These are phyloP conservation scores for Monosporascus cannonballus DNA, from an alignment of 2,329 filamentous ascomycete species.

Conservation along the genomic window DNA sequence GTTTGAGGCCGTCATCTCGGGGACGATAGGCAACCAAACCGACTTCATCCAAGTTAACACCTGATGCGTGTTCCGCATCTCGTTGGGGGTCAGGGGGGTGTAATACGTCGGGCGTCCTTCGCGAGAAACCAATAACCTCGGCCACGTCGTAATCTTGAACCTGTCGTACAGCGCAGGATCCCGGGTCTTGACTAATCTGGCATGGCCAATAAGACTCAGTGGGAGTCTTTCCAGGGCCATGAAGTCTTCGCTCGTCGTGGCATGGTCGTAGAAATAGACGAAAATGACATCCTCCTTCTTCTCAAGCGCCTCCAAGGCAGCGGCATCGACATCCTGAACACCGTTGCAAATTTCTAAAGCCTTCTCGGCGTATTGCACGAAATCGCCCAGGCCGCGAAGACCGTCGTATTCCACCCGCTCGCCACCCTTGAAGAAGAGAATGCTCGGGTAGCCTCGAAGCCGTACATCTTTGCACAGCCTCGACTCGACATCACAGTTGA, in stretches of 20 bases:
- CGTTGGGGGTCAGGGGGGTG: conserved; percentile 75
- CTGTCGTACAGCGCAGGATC: conserved; percentile 68
- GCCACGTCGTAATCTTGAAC: conserved; percentile 96
- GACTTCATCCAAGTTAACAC: conserved; percentile 91
- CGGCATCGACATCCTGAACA: conserved; percentile 74
- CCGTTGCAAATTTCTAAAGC: conserved; percentile 72
- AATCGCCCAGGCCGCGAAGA: conserved; percentile 83
- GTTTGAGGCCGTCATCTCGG: conserved; percentile 86
- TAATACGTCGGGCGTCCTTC: conserved; percentile 91
- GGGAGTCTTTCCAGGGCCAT: conserved; percentile 79
- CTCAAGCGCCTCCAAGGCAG: conserved; percentile 73
- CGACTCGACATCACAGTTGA: conserved; percentile 85
- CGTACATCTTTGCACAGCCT: conserved; percentile 88
- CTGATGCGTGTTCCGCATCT: conserved; percentile 82
- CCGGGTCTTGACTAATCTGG: conserved; percentile 86
- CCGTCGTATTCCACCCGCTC: conserved; percentile 92
- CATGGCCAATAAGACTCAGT: conserved; percentile 83
- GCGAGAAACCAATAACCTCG: conserved; percentile 81
- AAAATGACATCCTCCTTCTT: conserved; percentile 94
- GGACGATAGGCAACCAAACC: conserved; percentile 93
- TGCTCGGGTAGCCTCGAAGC: conserved; percentile 76
- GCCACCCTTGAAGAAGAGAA: conserved; percentile 86
- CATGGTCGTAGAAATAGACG: conserved; percentile 95
- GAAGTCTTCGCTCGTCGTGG: conserved; percentile 90
- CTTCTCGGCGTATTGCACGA: conserved; percentile 80